These are phyloP conservation scores for Crithidia mellificae DNA, from an alignment of 208 protist genomes.

Conservation along the genomic window DNA sequence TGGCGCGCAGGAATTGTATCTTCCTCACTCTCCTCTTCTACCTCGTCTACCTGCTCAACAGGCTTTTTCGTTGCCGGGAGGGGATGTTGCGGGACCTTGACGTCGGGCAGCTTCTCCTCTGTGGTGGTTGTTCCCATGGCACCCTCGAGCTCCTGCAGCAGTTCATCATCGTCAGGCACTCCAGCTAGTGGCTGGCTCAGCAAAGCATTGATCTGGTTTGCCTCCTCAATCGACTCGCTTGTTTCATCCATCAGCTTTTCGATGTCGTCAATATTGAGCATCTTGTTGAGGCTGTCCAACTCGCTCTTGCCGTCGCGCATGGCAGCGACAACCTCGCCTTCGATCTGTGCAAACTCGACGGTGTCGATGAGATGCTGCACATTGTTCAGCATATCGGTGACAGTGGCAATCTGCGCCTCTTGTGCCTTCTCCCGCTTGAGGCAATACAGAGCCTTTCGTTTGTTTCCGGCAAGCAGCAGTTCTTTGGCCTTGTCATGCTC, in stretches of 20 bases:
- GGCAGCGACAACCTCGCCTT: conserved; percentile 67
- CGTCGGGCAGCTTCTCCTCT: conserved; percentile 22
- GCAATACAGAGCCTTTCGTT: conserved; percentile 78
- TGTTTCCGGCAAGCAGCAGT: conserved; percentile 68
- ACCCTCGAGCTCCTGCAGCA: conserved; percentile 54
- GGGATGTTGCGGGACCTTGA: conserved; percentile 36
- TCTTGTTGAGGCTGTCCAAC: conserved; percentile 74
- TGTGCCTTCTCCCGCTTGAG: conserved; percentile 75
- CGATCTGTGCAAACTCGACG: conserved; percentile 77
- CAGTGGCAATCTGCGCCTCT: conserved; percentile 49
- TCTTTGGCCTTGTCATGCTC: conserved; percentile 72
- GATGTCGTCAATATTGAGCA: conserved; percentile 86
- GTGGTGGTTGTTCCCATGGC: conserved; percentile 12
- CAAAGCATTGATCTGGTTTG: conserved; percentile 66
- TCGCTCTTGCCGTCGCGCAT: conserved; percentile 75
- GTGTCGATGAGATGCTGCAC: conserved; percentile 76
- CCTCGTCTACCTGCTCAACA: background rate
- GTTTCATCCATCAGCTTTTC: conserved; percentile 77
- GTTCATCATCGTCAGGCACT: conserved; percentile 60
- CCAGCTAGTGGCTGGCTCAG: conserved; percentile 52
- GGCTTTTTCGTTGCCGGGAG: conserved; percentile 6
- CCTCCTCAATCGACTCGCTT: conserved; percentile 71
- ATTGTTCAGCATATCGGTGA: conserved; percentile 80
- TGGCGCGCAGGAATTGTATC: conserved; percentile 6
- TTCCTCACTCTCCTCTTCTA: conserved; percentile 13